Evolutionary conservation across 768 basidiomycete species (phyloP), one percentile per base, ranked within the genome.

Genomic region (Infundibulicybe gibba): DNA sequence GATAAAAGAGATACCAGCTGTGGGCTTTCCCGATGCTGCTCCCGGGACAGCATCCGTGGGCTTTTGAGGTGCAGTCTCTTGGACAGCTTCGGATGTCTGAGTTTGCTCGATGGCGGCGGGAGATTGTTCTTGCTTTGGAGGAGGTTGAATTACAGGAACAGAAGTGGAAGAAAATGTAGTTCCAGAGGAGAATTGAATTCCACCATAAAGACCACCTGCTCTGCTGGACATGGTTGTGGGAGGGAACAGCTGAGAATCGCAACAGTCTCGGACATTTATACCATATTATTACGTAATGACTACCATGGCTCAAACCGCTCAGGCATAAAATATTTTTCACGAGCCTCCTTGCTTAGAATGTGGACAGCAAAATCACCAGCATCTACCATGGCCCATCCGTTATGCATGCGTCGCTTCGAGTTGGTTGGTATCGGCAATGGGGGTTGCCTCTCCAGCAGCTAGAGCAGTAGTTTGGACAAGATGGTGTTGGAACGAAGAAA

Each of bases 341-440:
- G 70, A 19, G 85, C 84, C 20, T 76, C 72, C 47, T 65, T 76
- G 65, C 84, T 86, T 49, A 91, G 54, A 40, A 93, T 70, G 59
- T 93, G 90, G 16, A 92, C 80, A 1, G 82, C 90, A 70, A 90
- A 87, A 40, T 80, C 74, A 25, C 89, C 89, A 6, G 80, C 86
- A 60, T 93, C 90, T 40, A 93, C 68, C 81, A 92, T 81, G 2
- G 84, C 85, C 90, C 90, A 93, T 19, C 86, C 87, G 44, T 83
- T 83, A 52, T 77, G 74, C 48, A 73, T 71, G 21, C 76, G 69
- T 31, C 76, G 75, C 58, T 80, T 81, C 25, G 77, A 69, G 49
- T 87, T 89, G 15, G 79, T 77, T 3, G 85, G 80, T 11, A 90
- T 67, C 12, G 70, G 59, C 25, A 89, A 56, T 9, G 82, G 80